Base-by-base conservation (phyloP, 805 yeast species). In the Ascoidea tarda region DNA sequence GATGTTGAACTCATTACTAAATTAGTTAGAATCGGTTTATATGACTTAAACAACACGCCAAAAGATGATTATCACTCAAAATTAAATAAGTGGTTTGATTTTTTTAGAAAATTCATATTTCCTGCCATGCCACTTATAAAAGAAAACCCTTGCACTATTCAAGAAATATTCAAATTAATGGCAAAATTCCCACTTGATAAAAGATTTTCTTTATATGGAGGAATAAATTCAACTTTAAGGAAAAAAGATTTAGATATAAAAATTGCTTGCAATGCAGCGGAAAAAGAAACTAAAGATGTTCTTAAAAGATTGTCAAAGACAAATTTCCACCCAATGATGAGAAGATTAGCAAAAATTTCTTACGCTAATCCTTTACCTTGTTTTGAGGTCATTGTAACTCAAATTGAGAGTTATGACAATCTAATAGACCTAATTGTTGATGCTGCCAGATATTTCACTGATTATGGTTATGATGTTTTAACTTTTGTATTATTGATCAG, bases 331-430 rank as follows among this genome's bases (percentile, higher is more conserved):
- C 77, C 79, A 28, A 82, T 86, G 77, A 83, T 84, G 77, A 73
- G 89, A 55, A 72, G 78, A 49, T 68, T 91, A 31, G 84, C 95
- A 0, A 81, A 82, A 57, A 72, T 87, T 10, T 76, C 89, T 21
- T 81, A 79, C 54, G 68, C 84, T 1, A 87, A 87, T 63, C 97
- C 98, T 1, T 63, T 89, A 16, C 84, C 95, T 1, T 79, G 89
- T 12, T 77, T 90, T 48, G 68, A 77, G 28, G 82, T 86, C 0
- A 74, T 87, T 49, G 72, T 90, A 8, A 79, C 79, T 49, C 96
- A 88, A 62, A 79, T 91, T 57, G 98, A 91, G 65, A 87, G 93
- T 69, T 91, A 91, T 63, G 96, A 85, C 62, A 91, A 91, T 62
- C 76, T 91, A 57, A 84, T 83, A 48, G 81, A 79, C 46, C 71